Evolutionary conservation across 345 rosid genomes (phyloP).

Genomic region (Psidium guajava): DNA sequence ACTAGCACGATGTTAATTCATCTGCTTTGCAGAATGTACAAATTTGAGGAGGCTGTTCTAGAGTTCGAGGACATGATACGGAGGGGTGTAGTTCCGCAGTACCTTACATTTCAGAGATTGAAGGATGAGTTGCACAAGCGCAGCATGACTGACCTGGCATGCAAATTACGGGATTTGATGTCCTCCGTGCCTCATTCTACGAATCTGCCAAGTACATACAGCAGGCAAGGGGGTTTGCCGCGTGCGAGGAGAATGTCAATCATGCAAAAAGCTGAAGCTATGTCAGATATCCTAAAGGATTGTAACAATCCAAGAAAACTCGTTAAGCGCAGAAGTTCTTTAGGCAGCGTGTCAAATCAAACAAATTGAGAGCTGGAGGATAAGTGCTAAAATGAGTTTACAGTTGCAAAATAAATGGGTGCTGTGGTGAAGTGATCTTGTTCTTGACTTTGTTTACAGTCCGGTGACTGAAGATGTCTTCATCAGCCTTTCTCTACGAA

Average conservation of each 20-base stretch:
- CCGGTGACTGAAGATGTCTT: neutral
- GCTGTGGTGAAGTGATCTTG: neutral
- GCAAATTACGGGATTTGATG: conserved; percentile 41
- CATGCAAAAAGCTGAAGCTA: conserved; percentile 64
- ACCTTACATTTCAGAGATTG: conserved; percentile 59
- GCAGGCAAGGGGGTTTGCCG: conserved; percentile 14
- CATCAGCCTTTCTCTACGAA: neutral
- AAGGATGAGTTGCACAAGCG: conserved; percentile 43
- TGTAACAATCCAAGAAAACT: conserved; percentile 58
- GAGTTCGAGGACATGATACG: conserved; percentile 63
- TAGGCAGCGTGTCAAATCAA: conserved; percentile 7
- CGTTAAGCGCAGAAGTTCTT: conserved; percentile 30
- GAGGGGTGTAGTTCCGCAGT: conserved; percentile 65
- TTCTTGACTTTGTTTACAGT: neutral
- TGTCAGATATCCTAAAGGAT: conserved; percentile 57
- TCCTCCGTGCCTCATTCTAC: conserved; percentile 55
- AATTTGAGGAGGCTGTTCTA: conserved; percentile 55
- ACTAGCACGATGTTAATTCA: conserved; percentile 60
- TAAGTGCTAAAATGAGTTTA: neutral
- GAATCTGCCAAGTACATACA: conserved; percentile 40
- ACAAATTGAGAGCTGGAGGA: conserved; percentile 1
- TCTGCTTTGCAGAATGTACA: conserved; percentile 49
- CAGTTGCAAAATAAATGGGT: neutral
- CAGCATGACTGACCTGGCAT: conserved; percentile 49
- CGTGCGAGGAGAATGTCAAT: conserved; percentile 40